Base-by-base conservation (phyloP, 306 rosid species). In the Cucurbita argyrosperma region DNA sequence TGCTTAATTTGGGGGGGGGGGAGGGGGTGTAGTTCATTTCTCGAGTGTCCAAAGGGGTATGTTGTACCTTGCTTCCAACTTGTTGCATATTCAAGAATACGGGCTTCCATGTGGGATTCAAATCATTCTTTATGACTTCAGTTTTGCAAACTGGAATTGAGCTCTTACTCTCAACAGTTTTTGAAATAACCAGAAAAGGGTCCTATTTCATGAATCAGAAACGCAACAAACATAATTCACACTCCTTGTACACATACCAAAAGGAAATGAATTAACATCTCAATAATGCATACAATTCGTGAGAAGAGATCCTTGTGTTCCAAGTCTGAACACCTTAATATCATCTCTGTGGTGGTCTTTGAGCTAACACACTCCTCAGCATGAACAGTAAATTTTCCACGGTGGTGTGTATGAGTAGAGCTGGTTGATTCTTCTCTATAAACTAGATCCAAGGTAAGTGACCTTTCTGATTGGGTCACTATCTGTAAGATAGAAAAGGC, bases 281-380 rank as follows among this genome's bases (percentile, higher is more conserved):
- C 30, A 35, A 35, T 46, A 58, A 61, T 37, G 82, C 97, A 63
- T 95, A 95, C 99, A 82, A 92, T 95, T 90, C 74, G 89, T 40
- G 96, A 95, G 87, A 95, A 95, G 63, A 91, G 96, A 85, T 95
- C 99, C 90, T 84, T 91, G 82, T 82, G 77, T 83, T 89, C 97
- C 96, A 95, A 89, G 80, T 95, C 91, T 52, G 86, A 80, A 87
- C 99, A 89, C 84, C 87, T 87, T 64, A 95, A 84, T 76, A 80
- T 82, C 84, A 95, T 81, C 84, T 91, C 97, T 37, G 84, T 39
- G 0, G 88, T 82, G 59, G 92, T 88, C 88, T 89, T 95, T 49
- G 97, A 95, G 85, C 76, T 86, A 82, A 89, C 42, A 80, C 86
- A 87, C 82, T 95, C 97, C 85, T 95, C 99, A 72, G 88, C 97